Evolutionary conservation across 2,329 filamentous ascomycete genomes (phyloP).

Genomic region (Cadophora sp.): DNA sequence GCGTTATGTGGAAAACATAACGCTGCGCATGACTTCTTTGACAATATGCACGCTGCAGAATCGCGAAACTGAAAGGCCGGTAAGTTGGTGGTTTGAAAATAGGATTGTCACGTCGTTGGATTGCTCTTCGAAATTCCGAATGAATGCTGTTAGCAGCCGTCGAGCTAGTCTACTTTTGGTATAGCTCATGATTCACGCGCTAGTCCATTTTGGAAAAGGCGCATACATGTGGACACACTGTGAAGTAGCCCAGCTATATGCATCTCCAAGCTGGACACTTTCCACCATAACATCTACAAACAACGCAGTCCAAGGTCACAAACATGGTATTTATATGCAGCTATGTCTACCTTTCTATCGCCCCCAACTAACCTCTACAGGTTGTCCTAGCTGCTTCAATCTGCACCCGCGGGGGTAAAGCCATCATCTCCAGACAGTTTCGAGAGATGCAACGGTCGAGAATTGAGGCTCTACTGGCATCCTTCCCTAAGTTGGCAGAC

Average conservation of each 20-base stretch:
- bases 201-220: not conserved
- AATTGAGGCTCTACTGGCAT: conserved; percentile 94
- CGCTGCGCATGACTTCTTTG: not conserved
- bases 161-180: not conserved
- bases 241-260: not conserved
- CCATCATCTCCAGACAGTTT: conserved; percentile 97
- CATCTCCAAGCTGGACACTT: not conserved
- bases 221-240: conserved; percentile 7
- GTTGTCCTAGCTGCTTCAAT: conserved; percentile 99
- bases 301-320: conserved; percentile 21
- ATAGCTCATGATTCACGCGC: not conserved
- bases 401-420: conserved; percentile 97
- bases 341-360: not conserved
- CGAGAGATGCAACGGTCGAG: conserved; percentile 96
- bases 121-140: not conserved
- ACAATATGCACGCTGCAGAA: not conserved
- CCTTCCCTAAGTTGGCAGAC: conserved; percentile 96
- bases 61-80: not conserved
- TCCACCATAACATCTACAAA: not conserved
- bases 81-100: not conserved
- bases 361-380: conserved; percentile 54
- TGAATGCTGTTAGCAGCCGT: not conserved
- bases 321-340: conserved; percentile 30
- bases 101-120: not conserved
- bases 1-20: not conserved